phyloP scores from a whole-genome alignment of 192 early-diverging fungal genomes.

The Umbelopsis isabellina region DNA sequence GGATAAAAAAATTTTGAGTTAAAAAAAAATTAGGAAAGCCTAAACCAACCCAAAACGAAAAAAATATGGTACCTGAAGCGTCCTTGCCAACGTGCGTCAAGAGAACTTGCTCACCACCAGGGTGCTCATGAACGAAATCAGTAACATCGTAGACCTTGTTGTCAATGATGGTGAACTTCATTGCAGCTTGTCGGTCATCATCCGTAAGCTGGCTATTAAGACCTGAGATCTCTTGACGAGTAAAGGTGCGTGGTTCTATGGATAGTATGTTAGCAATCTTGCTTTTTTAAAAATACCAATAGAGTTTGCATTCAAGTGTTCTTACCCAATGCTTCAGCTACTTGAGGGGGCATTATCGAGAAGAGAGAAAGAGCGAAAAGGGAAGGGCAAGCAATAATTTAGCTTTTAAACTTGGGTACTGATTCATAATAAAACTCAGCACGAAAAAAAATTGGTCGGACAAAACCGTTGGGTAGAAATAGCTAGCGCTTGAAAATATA shows the following conservation, averaged over 20 bases:
- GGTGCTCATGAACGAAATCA: slow-evolving; percentile 77
- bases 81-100: slow-evolving; percentile 79
- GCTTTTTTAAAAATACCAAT: neutral
- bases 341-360: slow-evolving; percentile 15
- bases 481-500: too few species aligned
- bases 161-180: slow-evolving; percentile 69
- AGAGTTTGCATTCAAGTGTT: neutral
- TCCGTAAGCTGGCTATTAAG: slow-evolving; percentile 26
- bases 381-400: neutral
- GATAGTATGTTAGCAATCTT: neutral
- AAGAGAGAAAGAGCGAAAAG: neutral
- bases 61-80: slow-evolving; percentile 52
- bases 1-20: neutral
- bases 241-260: slow-evolving; percentile 28
- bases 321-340: slow-evolving; percentile 18
- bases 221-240: slow-evolving; percentile 28
- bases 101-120: slow-evolving; percentile 72
- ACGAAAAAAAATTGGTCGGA: too few species aligned
- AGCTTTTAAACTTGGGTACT: too few species aligned
- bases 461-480: too few species aligned
- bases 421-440: too few species aligned
- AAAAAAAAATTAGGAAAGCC: neutral
- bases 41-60: neutral
- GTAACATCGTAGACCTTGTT: slow-evolving; percentile 81
- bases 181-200: slow-evolving; percentile 42